A percentile compares a stretch with the other conserved stretches of the same genome.
phyloP scores from a whole-genome alignment of 805 yeast species.

The Pichia phayaonensis region DNA sequence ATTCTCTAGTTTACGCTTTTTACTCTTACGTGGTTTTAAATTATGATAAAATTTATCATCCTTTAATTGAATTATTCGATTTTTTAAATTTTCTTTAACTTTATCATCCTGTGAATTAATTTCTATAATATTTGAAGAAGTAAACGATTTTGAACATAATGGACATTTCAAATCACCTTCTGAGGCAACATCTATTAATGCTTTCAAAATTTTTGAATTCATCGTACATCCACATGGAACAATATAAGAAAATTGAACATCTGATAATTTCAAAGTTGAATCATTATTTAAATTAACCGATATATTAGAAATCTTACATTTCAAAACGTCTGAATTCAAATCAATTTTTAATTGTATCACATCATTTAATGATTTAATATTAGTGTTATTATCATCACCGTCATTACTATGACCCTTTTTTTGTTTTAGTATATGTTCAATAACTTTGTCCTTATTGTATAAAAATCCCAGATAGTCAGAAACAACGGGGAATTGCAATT shows the following conservation, averaged over 20 bases:
- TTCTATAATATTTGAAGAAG: conserved; percentile 28
- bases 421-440: conserved; percentile 40
- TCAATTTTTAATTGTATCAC: conserved; percentile 28
- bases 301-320: conserved; percentile 34
- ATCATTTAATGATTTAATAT: conserved; percentile 13
- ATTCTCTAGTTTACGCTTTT: conserved; percentile 8
- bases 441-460: conserved; percentile 53
- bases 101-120: conserved; percentile 16
- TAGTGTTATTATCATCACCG: neutral
- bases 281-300: conserved; percentile 29
- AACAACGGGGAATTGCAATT: conserved; percentile 45
- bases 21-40: conserved; percentile 19
- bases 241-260: conserved; percentile 34
- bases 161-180: conserved; percentile 29
- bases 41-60: conserved; percentile 30
- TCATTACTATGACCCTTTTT: conserved; percentile 2
- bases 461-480: conserved; percentile 63
- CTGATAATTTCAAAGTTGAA: conserved; percentile 3
- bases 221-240: conserved; percentile 40
- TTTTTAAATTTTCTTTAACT: conserved; percentile 15
- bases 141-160: conserved; percentile 27
- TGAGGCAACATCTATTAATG: conserved; percentile 10
- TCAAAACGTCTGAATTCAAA: conserved; percentile 19
- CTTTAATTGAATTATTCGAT: neutral
- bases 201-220: conserved; percentile 26